phyloP scores from a whole-genome alignment of 768 basidiomycete species.

The Suillus subalutaceus region DNA sequence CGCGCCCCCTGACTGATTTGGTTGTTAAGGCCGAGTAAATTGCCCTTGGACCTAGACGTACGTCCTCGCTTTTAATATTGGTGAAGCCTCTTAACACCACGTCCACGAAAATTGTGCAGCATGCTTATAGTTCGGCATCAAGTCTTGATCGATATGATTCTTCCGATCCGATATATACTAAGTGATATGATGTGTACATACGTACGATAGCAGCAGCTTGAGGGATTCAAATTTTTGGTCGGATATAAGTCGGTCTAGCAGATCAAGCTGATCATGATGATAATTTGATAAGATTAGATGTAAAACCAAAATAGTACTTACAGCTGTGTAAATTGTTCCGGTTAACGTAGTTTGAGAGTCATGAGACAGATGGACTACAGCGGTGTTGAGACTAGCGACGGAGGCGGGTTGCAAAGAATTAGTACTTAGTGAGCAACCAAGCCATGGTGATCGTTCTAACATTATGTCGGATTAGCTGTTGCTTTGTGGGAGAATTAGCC shows the following conservation, averaged over 20 bases:
- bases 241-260: conserved; percentile 1
- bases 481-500: conserved; percentile 9
- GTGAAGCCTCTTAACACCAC: background rate
- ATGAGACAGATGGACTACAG: background rate
- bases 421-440: too few relatives aligned
- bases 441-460: too few relatives aligned
- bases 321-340: background rate
- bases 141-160: background rate
- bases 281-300: conserved; percentile 6
- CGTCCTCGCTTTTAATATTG: background rate
- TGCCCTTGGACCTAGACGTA: background rate
- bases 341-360: background rate
- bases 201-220: background rate
- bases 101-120: background rate
- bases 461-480: background rate
- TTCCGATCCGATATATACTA: background rate
- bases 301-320: background rate
- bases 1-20: background rate
- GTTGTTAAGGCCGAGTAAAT: background rate
- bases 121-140: background rate
- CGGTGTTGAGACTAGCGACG: background rate
- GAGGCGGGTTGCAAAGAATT: too few relatives aligned
- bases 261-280: conserved; percentile 2
- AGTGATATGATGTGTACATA: background rate
- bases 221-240: background rate